These are phyloP conservation scores for Aspergillus udagawae DNA, from an alignment of 2,329 filamentous ascomycete genomes.

Conservation along the genomic window DNA sequence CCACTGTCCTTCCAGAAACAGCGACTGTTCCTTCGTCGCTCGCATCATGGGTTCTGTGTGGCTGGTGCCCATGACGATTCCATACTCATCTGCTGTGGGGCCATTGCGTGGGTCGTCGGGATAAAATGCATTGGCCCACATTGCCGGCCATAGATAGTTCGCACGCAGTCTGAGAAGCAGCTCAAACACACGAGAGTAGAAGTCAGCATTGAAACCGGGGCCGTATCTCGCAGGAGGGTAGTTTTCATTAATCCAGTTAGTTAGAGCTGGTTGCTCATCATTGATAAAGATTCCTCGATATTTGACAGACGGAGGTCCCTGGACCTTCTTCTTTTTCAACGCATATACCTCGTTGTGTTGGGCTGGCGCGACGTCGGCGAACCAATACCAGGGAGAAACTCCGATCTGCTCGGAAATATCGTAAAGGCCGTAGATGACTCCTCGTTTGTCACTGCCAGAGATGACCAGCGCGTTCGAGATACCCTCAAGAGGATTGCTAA, in stretches of 20 bases:
- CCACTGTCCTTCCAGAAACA: constrained; percentile 55
- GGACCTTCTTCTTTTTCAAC: constrained; percentile 51
- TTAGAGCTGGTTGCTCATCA: constrained; percentile 64
- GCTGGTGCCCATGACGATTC: constrained; percentile 67
- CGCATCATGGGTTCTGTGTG: constrained; percentile 70
- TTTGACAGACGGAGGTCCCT: constrained; percentile 59
- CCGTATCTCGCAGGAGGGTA: constrained; percentile 46
- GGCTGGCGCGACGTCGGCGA: constrained; percentile 58
- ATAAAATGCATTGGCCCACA: constrained; percentile 69
- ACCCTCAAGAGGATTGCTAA: constrained; percentile 55
- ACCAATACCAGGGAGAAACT: constrained; percentile 67
- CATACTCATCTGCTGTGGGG: constrained; percentile 67
- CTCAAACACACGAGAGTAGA: constrained; percentile 68
- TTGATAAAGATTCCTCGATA: constrained; percentile 69
- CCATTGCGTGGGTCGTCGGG: constrained; percentile 67
- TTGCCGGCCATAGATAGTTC: constrained; percentile 72
- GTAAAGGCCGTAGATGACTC: constrained; percentile 67
- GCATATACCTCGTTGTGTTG: constrained; percentile 54
- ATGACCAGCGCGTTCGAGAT: constrained; percentile 61
- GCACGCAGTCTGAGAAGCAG: constrained; percentile 64
- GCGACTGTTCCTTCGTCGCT: constrained; percentile 42
- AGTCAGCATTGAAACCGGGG: constrained; percentile 52
- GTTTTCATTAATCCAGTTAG: constrained; percentile 61
- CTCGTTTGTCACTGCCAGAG: constrained; percentile 63
- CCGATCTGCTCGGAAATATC: constrained; percentile 70